Percentiles rank a stretch among this genome's conserved stretches.
phyloP scores from a whole-genome alignment of 768 basidiomycete genomes.

The Boletus bicolor region DNA sequence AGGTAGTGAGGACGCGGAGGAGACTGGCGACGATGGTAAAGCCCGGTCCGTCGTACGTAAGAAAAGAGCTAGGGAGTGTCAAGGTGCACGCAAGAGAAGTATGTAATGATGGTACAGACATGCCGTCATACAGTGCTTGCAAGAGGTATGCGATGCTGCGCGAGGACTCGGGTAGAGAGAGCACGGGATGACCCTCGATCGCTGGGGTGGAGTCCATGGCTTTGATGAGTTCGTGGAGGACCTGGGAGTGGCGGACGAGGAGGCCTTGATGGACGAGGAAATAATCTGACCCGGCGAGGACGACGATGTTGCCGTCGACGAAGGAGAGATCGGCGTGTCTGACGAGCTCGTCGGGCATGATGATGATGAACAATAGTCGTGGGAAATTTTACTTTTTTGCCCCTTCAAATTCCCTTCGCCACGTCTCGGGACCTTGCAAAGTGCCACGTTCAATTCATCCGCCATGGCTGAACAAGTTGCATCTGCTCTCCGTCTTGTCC shows the following conservation, averaged over 20 bases:
- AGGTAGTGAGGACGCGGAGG: conserved; percentile 62
- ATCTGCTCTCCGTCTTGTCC: conserved; percentile 54
- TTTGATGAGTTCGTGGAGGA: conserved; percentile 42
- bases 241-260: conserved; percentile 58
- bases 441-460: neutral
- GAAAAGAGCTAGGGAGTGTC: conserved; percentile 37
- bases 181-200: conserved; percentile 56
- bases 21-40: conserved; percentile 55
- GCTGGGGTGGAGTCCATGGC: conserved; percentile 20
- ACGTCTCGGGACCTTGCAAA: neutral
- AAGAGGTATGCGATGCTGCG: conserved; percentile 59
- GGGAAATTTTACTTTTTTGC: conserved; percentile 8
- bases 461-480: conserved; percentile 34
- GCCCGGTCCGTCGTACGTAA: conserved; percentile 47
- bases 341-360: conserved; percentile 26
- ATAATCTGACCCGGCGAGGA: conserved; percentile 54
- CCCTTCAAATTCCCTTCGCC: conserved; percentile 17
- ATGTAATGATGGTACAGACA: conserved; percentile 40
- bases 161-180: conserved; percentile 53
- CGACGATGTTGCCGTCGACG: conserved; percentile 64
- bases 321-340: conserved; percentile 59
- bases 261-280: conserved; percentile 71
- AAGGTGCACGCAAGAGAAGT: conserved; percentile 10
- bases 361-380: conserved; percentile 9
- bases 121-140: conserved; percentile 65